phyloP scores from a whole-genome alignment of 2,329 filamentous ascomycete species.

The Aureobasidium sp. region DNA sequence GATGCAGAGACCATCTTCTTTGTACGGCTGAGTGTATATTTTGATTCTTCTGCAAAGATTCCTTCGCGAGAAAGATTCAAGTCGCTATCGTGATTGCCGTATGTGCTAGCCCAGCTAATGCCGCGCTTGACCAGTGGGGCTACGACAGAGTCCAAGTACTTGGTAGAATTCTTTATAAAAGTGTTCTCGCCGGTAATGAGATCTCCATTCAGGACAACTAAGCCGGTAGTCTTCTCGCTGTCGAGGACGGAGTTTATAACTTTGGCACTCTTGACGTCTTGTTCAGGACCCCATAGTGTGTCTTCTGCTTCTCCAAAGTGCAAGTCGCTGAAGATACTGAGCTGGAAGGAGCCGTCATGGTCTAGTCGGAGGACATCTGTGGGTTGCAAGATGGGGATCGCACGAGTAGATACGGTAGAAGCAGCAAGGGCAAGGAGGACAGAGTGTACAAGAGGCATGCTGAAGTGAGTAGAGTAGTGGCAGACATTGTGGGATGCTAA shows the following conservation, averaged over 20 bases:
- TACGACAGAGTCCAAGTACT: slow-evolving; percentile 55
- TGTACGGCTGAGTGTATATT: slow-evolving; percentile 35
- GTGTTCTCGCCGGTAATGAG: slow-evolving; percentile 63
- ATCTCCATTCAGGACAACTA: slow-evolving; percentile 66
- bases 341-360: slow-evolving; percentile 37
- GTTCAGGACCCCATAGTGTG: slow-evolving; percentile 39
- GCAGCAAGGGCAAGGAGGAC: slow-evolving; percentile 10
- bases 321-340: slow-evolving; percentile 60
- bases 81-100: slow-evolving; percentile 63
- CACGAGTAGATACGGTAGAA: slow-evolving; percentile 12
- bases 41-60: slow-evolving; percentile 36
- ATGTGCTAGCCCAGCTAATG: slow-evolving; percentile 59
- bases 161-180: slow-evolving; percentile 47
- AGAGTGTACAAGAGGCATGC: slow-evolving; percentile 9
- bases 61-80: slow-evolving; percentile 48
- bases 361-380: slow-evolving; percentile 23
- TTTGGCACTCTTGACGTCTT: slow-evolving; percentile 50
- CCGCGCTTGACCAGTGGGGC: slow-evolving; percentile 49
- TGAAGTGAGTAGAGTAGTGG: not conserved
- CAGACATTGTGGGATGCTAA: not conserved
- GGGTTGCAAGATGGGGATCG: slow-evolving; percentile 12
- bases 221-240: slow-evolving; percentile 44
- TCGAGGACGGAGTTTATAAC: slow-evolving; percentile 56
- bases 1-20: slow-evolving; percentile 35
- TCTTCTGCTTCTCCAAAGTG: slow-evolving; percentile 61